Percentiles rank a stretch among this genome's conserved stretches.
phyloP scores from a whole-genome alignment of 108 stramenopile species.

The Fragilaria radians region DNA sequence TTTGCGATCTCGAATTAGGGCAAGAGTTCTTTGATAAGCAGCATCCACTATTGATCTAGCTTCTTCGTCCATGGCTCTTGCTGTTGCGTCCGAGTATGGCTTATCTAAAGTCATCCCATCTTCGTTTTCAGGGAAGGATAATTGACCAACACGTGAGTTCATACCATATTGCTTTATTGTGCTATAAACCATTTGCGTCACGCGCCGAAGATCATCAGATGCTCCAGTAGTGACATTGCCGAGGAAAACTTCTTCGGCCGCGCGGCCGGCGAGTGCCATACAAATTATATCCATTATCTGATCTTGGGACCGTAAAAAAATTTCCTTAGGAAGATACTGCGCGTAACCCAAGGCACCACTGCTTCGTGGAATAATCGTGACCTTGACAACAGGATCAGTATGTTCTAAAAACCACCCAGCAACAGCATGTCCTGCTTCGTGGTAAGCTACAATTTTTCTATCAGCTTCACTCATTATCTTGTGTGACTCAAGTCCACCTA shows the following conservation, averaged over 20 bases:
- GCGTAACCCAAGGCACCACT: conserved; percentile 87
- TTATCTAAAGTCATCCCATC: conserved; percentile 75
- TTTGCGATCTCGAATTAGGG: conserved; percentile 78
- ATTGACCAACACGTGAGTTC: conserved; percentile 89
- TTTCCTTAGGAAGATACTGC: conserved; percentile 88
- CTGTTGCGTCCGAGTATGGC: conserved; percentile 94
- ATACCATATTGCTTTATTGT: conserved; percentile 90
- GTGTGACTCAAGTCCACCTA: conserved; percentile 85
- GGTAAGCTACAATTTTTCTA: conserved; percentile 73
- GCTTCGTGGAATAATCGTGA: conserved; percentile 85
- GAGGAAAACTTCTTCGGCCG: conserved; percentile 94
- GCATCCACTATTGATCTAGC: conserved; percentile 88
- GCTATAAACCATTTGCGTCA: conserved; percentile 88
- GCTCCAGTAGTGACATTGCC: conserved; percentile 96
- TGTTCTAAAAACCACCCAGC: conserved; percentile 73
- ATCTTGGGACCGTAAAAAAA: conserved; percentile 72
- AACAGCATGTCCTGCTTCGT: conserved; percentile 88
- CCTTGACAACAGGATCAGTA: conserved; percentile 85
- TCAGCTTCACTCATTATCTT: conserved; percentile 57
- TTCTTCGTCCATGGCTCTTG: conserved; percentile 96
- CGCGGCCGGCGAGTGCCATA: conserved; percentile 92
- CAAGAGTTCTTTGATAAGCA: conserved; percentile 86
- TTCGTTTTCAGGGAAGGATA: conserved; percentile 89
- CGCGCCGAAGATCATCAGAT: conserved; percentile 93
- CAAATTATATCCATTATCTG: conserved; percentile 73